Percentiles rank a stretch among this genome's conserved stretches.
These are phyloP conservation scores for Fusarium subglutinans DNA, from an alignment of 2,329 filamentous ascomycete genomes.

Conservation along the genomic window DNA sequence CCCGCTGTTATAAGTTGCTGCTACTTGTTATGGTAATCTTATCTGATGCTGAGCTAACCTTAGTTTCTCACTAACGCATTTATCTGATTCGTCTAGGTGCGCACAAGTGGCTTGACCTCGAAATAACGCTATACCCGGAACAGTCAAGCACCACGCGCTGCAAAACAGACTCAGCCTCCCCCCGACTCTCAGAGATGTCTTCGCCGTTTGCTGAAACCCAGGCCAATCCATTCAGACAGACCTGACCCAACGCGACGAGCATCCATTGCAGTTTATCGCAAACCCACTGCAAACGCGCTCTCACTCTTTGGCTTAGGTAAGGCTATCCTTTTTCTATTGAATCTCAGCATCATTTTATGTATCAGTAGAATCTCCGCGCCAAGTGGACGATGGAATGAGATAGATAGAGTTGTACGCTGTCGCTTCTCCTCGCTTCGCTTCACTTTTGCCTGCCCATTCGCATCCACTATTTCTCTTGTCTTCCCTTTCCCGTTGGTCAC, in stretches of 20 bases:
- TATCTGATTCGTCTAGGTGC: constrained; percentile 39
- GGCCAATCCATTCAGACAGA: constrained; percentile 40
- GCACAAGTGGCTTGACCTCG: constrained; percentile 29
- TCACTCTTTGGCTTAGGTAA: constrained; percentile 45
- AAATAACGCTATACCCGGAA: constrained; percentile 43
- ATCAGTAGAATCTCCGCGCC: not conserved
- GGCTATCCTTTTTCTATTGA: constrained; percentile 40
- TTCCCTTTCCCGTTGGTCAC: constrained; percentile 15
- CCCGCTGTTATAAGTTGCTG: constrained; percentile 8
- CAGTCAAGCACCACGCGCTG: constrained; percentile 37
- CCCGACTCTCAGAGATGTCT: constrained; percentile 41
- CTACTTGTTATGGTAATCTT: not conserved
- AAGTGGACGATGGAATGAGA: constrained; percentile 25
- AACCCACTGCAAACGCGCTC: constrained; percentile 36
- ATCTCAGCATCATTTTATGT: constrained; percentile 1
- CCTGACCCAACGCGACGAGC: constrained; percentile 36
- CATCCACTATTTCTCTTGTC: constrained; percentile 29
- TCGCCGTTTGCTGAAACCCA: constrained; percentile 46
- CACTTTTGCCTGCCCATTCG: constrained; percentile 22
- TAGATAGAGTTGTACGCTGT: constrained; percentile 33
- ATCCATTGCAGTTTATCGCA: constrained; percentile 44
- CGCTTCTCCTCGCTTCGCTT: constrained; percentile 32
- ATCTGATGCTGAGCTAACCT: not conserved
- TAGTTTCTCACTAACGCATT: not conserved
- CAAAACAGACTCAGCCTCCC: constrained; percentile 34